Evolutionary conservation across 2,329 filamentous ascomycete species (phyloP), one percentile per base, ranked within the genome.

Genomic region (Huntiella moniliformis): DNA sequence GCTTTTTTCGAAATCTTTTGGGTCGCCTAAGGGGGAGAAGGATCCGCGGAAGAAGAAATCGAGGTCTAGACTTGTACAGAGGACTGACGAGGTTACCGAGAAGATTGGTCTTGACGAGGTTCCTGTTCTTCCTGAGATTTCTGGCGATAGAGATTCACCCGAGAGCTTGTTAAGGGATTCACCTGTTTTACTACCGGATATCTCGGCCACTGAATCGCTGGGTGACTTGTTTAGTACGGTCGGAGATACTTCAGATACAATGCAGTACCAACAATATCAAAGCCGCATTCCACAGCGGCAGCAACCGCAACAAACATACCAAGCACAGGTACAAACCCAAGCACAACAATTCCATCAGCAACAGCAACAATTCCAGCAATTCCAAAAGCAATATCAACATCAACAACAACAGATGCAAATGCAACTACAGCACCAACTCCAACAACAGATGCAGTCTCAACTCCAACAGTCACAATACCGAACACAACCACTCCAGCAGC

Each of bases 1-100:
- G 2, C 33, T 49, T 12, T 49, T 49, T 22, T 49, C 47, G 32
- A 38, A 44, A 16, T 46, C 47, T 1, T 39, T 31, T 12, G 42
- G 40, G 15, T 38, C 42, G 16, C 32, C 47, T 12, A 40, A 36
- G 1, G 44, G 44, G 13, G 17, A 42, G 28, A 49, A 46, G 22
- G 44, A 31, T 7, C 22, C 35, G 18, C 40, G 46, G 11, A 46
- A 49, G 41, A 15, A 18, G 7, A 44, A 48, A 32, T 42, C 45
- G 13, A 49, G 41, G 17, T 18, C 32, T 6, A 38, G 28, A 32
- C 35, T 46, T 12, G 12, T 39, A 16, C 13, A 39, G 12, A 6
- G 22, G 2, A 6, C 22, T 28, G 7, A 28, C 3, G 22, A 28
- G 22, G 7, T 28, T 28, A 10, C 22, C 6, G 22, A 28, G 22